Conservation (phyloP, 495 filamentous ascomycete genomes). For the Staphylotrichum longicolle region DNA sequence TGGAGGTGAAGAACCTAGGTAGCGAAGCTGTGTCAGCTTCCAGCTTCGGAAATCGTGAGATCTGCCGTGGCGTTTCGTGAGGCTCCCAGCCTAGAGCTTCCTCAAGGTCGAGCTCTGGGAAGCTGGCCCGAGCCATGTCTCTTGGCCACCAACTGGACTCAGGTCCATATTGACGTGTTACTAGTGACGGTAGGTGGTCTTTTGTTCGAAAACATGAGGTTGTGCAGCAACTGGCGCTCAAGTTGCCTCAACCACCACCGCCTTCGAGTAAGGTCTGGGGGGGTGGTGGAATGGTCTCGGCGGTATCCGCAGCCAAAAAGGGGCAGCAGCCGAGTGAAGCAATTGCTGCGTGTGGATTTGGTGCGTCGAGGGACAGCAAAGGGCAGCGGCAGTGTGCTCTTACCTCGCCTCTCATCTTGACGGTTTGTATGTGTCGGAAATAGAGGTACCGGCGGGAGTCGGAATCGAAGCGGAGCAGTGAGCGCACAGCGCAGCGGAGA, state of each 20-base stretch:
- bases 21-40: conserved; percentile 20
- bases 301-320: conserved; percentile 9
- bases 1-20: conserved; percentile 80
- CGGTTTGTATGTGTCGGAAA: conserved; percentile 11
- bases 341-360: neutral
- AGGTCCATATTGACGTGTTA: neutral
- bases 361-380: too few relatives aligned
- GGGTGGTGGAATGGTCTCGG: neutral
- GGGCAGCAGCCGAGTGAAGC: neutral
- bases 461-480: conserved; percentile 14
- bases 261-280: neutral
- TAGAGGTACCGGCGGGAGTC: conserved; percentile 5
- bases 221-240: too few relatives aligned
- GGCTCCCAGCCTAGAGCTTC: neutral
- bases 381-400: conserved; percentile 22
- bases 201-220: too few relatives aligned
- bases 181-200: too few relatives aligned
- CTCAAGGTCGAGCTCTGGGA: conserved; percentile 1
- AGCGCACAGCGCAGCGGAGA: conserved; percentile 23
- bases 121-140: neutral
- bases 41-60: conserved; percentile 2
- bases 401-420: conserved; percentile 56
- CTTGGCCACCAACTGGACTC: neutral
- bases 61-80: neutral
- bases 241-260: neutral